Base-by-base conservation (phyloP, 2,329 filamentous ascomycete genomes). In the Aspergillus niger region DNA sequence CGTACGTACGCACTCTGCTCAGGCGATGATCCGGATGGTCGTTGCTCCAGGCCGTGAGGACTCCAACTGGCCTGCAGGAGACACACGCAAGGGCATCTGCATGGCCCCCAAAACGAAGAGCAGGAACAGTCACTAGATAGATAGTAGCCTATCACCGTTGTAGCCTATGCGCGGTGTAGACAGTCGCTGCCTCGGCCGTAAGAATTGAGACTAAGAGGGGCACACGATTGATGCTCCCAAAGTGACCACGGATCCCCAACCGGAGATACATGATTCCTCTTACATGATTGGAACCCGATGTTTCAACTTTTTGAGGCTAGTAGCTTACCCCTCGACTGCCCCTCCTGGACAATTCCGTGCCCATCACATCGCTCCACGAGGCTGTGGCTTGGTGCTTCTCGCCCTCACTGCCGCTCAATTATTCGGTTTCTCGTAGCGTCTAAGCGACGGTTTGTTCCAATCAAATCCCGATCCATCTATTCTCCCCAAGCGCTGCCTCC, bases 11-110 rank as follows among this genome's bases (percentile, higher is more conserved):
- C 41, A 24, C 20, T 30, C 28, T 36, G 32, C 11, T 36, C 30
- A 39, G 10, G 53, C 53, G 53, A 55, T 47, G 39, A 47, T 55
- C 53, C 53, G 10, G 39, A 41, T 47, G 22, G 32, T 22, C 36
- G 11, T 36, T 13, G 1, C 32, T 36, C 32, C 11, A 15, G 11
- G 11, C 32, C 2, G 11, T 36, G 32, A 36, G 11, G 32, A 13
- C 32, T 36, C 32, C 32, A 36, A 36, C 5, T 13, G 10, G 32
- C 11, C 32, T 36, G 32, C 32, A 36, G 32, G 10, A 36, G 32
- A 36, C 20, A 5, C 11, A 36, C 32, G 51, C 22, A 53, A 20
- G 41, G 41, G 41, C n/a, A 13, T 22, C 17, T 22, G 41, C 17
- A 44, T 17, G 41, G 41, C 41, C 32, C 32, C 11, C 32, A 36